These are phyloP conservation scores for Boletus sp. DNA, from an alignment of 1,284 basidiomycete species.

Conservation along the genomic window DNA sequence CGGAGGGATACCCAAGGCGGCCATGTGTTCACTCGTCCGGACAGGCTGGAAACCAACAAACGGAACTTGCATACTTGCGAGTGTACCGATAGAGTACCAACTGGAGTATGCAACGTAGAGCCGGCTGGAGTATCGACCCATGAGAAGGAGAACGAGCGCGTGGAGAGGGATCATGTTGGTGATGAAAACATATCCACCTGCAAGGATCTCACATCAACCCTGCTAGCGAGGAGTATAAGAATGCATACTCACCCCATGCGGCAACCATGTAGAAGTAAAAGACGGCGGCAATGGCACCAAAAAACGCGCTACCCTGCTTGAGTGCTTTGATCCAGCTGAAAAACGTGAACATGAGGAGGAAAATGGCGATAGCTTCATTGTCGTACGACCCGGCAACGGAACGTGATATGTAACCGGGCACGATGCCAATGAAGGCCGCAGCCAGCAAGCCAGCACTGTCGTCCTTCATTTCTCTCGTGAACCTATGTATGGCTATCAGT, in stretches of 20 bases:
- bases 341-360: conserved; percentile 99
- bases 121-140: conserved; percentile 94
- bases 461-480: conserved; percentile 93
- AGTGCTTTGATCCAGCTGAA: conserved; percentile 97
- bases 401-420: conserved; percentile 97
- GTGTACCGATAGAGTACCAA: conserved; percentile 97
- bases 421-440: conserved; percentile 98
- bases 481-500: conserved; percentile 48
- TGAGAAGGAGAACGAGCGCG: conserved; percentile 87
- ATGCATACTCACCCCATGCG: conserved; percentile 80
- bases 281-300: conserved; percentile 85
- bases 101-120: conserved; percentile 96
- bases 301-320: conserved; percentile 92
- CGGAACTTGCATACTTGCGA: conserved; percentile 98
- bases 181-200: conserved; percentile 98
- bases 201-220: conserved; percentile 5
- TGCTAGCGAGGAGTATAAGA: not conserved
- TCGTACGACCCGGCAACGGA: conserved; percentile 99
- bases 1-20: conserved; percentile 72
- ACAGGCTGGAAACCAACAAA: conserved; percentile 99
- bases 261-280: conserved; percentile 99
- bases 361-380: conserved; percentile 99
- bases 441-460: conserved; percentile 94
- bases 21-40: conserved; percentile 98
- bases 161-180: conserved; percentile 99